Base-by-base conservation (phyloP, 2,329 filamentous ascomycete species). In the Colletotrichum sp. region DNA sequence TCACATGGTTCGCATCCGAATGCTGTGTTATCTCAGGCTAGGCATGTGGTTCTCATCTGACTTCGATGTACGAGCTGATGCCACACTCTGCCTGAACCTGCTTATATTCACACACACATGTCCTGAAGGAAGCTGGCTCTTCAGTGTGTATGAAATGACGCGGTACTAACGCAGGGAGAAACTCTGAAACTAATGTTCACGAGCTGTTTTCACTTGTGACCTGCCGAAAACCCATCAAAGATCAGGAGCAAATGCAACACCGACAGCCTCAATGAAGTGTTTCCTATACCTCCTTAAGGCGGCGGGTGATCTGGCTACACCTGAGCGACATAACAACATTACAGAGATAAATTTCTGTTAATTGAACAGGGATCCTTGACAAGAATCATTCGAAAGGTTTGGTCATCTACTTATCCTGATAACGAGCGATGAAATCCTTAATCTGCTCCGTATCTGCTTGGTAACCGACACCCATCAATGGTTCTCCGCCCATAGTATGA, bases 161-260 rank as follows among this genome's bases (percentile, higher is more conserved):
- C 3, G 18, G 9, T 44, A 3, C 18, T 44, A n/a, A n/a, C 18
- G 18, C 2, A 44, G 39, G 39, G 18, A 3, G 2, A n/a, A 6
- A n/a, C 18, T 44, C 18, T 6, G 9, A 44, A 44, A 44, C 18
- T 44, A 1, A 44, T 44, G 39, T 10, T n/a, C 9, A 7, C 18
- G 39, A n/a, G 3, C 1, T 44, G 18, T n/a, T 44, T 44, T 44
- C 39, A 7, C 39, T 44, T n/a, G 18, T 4, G 18, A n/a, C 5
- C 39, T 44, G 2, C 18, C 39, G 39, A 12, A 44, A n/a, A 1
- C 0, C 0, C 9, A n/a, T 44, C 18, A 44, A n/a, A 44, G 13
- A 12, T 44, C 18, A 44, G 39, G 39, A 44, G 39, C 18, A 44
- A n/a, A 44, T 44, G 0, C 36, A 44, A 44, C 18, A 10, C 9